Evolutionary conservation across 2,329 filamentous ascomycete genomes (phyloP), one percentile per base, ranked within the genome.

Genomic region (Camptophora hylomeconis): DNA sequence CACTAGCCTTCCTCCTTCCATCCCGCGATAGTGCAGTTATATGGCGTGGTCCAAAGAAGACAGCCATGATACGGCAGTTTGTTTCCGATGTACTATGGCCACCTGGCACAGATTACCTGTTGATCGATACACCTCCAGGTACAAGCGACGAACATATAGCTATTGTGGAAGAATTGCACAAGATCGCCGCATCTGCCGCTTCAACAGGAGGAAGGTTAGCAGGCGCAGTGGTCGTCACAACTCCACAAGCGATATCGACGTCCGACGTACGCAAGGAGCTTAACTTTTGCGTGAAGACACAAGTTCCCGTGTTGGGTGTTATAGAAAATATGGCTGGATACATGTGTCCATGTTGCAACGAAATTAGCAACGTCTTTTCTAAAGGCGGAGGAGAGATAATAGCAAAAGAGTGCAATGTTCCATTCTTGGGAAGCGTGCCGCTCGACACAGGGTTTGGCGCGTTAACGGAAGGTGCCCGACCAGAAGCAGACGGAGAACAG

Each of bases 121-220:
- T 98, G 35, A 82, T 98, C 48, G 89, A 98, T 54, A 98, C 89
- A 3, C 89, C 89, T 8, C 89, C 89, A 0, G 89, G 89, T 3
- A 98, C 89, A 2, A 89, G 80, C 36, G 89, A 98, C 56, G 89
- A 98, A 57, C 89, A 95, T 52, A 95, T 98, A 26, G 89, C 84
- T 1, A 72, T 94, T 1, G 83, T 84, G 5, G 87, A 95, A 53
- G 89, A 80, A 12, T 65, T 93, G 0, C 63, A 87, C 34, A 58
- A 56, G 16, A 45, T 58, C 7, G 48, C 55, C 16, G 50, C 51
- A 4, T 22, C 42, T 4, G 28, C 35, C 5, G 26, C 51, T 14
- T 72, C 72, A 0, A n/a, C n/a, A n/a, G n/a, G n/a, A n/a, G n/a
- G n/a, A n/a, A 78, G 84, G 43, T 67, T 94, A 2, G 71, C 79